Conservation (phyloP, 371 early-diverging fungal genomes). For the Polyrhizophydium stewartii region DNA sequence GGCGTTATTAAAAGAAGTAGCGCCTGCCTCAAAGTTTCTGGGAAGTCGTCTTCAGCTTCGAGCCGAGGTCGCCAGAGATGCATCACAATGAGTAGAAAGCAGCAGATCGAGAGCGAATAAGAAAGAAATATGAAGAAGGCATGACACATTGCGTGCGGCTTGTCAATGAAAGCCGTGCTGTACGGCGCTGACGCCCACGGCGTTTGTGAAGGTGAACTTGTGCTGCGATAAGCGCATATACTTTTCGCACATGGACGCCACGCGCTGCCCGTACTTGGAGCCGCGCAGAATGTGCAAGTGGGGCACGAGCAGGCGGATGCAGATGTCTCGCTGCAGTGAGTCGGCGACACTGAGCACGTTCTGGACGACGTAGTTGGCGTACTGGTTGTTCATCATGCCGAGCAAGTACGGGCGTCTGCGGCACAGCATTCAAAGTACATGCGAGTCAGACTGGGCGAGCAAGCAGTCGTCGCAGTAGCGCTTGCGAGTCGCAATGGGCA, state of each 20-base stretch:
- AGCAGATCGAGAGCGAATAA: no score
- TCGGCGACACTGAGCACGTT: conserved; percentile 63
- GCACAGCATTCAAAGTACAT: not conserved
- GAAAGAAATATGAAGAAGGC: no score
- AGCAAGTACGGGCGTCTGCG: conserved; percentile 35
- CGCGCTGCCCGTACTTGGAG: conserved; percentile 75
- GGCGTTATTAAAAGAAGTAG: no score
- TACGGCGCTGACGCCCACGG: no score
- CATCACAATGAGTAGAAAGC: no score
- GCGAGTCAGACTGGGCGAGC: not conserved
- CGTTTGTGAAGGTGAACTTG: no score
- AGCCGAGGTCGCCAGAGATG: no score
- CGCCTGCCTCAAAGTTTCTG: no score
- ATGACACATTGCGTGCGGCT: no score
- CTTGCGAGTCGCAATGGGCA: no score
- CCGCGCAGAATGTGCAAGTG: conserved; percentile 68
- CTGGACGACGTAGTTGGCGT: conserved; percentile 71
- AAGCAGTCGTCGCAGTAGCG: not conserved
- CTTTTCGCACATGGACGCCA: conserved; percentile 71
- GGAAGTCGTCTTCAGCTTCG: no score
- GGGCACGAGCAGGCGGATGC: conserved; percentile 59
- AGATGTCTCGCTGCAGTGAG: conserved; percentile 53
- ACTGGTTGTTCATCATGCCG: conserved; percentile 63
- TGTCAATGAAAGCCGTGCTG: no score
- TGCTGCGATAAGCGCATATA: conserved; percentile 28